Conservation (phyloP, 495 filamentous ascomycete genomes). For the Penicillium mononematosum region DNA sequence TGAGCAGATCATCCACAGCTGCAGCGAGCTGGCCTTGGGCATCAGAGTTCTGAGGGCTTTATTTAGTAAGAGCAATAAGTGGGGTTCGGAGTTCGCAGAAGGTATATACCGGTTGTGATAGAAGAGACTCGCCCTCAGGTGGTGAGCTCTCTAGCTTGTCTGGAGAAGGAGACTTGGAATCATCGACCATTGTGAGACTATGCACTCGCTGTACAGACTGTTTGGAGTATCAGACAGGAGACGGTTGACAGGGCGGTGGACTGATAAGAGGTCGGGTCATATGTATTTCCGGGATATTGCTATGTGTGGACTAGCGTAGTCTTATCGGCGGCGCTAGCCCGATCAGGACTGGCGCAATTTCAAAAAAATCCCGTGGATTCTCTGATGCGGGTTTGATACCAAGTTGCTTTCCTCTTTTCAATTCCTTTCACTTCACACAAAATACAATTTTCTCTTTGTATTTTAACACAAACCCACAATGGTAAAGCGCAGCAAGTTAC, state of each 20-base stretch:
- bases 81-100: background rate
- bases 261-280: conserved; percentile 34
- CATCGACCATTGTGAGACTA: conserved; percentile 27
- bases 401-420: conserved; percentile 20
- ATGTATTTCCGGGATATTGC: conserved; percentile 15
- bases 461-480: conserved; percentile 35
- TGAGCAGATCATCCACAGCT: conserved; percentile 80
- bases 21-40: conserved; percentile 65
- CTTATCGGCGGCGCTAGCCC: conserved; percentile 33
- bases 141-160: conserved; percentile 16
- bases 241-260: background rate
- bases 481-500: conserved; percentile 64
- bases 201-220: conserved; percentile 1
- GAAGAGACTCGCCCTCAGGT: conserved; percentile 20
- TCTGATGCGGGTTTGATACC: conserved; percentile 18
- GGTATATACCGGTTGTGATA: conserved; percentile 25
- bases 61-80: conserved; percentile 1
- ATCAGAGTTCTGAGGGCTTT: conserved; percentile 32
- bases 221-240: background rate
- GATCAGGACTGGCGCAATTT: conserved; percentile 28
- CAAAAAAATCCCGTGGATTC: conserved; percentile 46
- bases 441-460: conserved; percentile 19
- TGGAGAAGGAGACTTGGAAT: conserved; percentile 12
- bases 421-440: conserved; percentile 17
- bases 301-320: conserved; percentile 3